Percentiles rank a stretch among this genome's conserved stretches.
Evolutionary conservation across 2,329 filamentous ascomycete species (phyloP).

Genomic region (Stagonosporopsis rhizophila): DNA sequence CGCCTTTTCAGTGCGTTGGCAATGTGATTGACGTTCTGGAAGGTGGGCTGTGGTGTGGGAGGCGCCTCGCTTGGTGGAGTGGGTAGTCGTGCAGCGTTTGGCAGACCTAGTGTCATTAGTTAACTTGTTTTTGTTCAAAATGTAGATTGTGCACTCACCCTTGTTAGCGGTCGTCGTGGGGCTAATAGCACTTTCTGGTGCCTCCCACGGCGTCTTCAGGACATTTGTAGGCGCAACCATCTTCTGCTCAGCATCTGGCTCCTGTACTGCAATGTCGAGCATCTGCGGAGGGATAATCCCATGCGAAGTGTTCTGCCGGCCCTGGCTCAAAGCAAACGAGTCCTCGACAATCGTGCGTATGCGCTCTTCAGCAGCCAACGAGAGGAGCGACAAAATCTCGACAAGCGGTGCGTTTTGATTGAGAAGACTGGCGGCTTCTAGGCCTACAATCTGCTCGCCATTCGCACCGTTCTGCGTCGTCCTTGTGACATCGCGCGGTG

Average conservation of each 20-base stretch:
- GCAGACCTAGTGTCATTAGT: conserved; percentile 36
- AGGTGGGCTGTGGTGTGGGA: conserved; percentile 58
- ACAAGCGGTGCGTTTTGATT: conserved; percentile 74
- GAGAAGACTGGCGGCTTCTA: conserved; percentile 66
- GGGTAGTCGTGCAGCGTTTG: conserved; percentile 52
- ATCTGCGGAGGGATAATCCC: conserved; percentile 80
- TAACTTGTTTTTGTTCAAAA: background rate
- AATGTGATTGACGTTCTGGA: conserved; percentile 64
- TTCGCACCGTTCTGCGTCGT: conserved; percentile 64
- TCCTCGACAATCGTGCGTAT: conserved; percentile 80
- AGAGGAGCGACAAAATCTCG: conserved; percentile 83
- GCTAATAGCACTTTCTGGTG: conserved; percentile 60
- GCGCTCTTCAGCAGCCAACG: conserved; percentile 81
- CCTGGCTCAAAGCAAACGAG: conserved; percentile 71
- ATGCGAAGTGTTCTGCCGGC: conserved; percentile 78
- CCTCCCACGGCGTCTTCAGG: conserved; percentile 51
- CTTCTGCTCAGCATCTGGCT: conserved; percentile 51
- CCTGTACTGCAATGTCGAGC: conserved; percentile 69
- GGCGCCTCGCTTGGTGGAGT: conserved; percentile 56
- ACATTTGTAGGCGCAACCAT: conserved; percentile 49
- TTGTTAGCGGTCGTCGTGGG: conserved; percentile 57
- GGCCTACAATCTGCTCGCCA: conserved; percentile 66
- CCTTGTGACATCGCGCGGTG: conserved; percentile 38
- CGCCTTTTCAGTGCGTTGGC: conserved; percentile 56
- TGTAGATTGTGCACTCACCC: conserved; percentile 25